Conservation (phyloP, 2,329 filamentous ascomycete genomes). For the Botryotinia convoluta region DNA sequence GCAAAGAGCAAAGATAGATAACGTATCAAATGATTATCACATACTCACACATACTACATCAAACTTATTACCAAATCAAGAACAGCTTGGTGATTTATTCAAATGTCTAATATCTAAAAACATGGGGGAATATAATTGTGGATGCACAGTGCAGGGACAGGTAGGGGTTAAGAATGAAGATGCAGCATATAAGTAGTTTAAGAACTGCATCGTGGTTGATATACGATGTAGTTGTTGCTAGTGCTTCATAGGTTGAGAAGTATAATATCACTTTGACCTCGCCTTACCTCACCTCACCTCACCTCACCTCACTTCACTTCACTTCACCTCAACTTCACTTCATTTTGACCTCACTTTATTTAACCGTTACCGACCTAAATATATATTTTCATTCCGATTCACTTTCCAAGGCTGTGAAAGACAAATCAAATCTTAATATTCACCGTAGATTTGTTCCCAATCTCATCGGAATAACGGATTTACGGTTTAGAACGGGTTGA, state of each 20-base stretch:
- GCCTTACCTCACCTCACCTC: neutral
- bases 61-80: neutral
- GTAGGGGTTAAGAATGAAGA: neutral
- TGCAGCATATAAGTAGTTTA: neutral
- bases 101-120: neutral
- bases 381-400: neutral
- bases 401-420: neutral
- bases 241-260: neutral
- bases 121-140: neutral
- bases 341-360: neutral
- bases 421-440: neutral
- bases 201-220: neutral
- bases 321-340: neutral
- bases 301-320: neutral
- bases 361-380: too few relatives aligned
- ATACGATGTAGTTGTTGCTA: neutral
- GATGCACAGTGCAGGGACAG: neutral
- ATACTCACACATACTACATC: neutral
- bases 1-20: neutral
- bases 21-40: neutral
- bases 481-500: neutral
- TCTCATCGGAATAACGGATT: slow-evolving; percentile 1
- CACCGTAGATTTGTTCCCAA: neutral
- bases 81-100: neutral
- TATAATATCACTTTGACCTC: neutral